Evolutionary conservation across 768 basidiomycete species (phyloP), one percentile per base, ranked within the genome.

Genomic region (Calocybe indica): DNA sequence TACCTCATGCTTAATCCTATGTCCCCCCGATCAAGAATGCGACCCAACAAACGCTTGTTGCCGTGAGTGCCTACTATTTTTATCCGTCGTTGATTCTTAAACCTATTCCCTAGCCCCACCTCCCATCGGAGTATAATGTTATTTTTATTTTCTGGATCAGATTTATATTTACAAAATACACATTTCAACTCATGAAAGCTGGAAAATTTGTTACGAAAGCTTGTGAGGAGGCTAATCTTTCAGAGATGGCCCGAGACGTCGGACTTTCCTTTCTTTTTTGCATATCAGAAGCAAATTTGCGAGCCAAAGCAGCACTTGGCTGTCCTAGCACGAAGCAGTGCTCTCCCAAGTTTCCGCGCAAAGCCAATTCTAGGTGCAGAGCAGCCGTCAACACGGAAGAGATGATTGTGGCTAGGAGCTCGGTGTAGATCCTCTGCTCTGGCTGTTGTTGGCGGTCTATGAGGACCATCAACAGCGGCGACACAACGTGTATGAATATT

Each of bases 131-230:
- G 82, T 73, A n/a, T 51, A 45, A 37, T 47, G 55, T 45, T 42
- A 34, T 28, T 39, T 53, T 46, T 49, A 42, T 38, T 32, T 29
- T 36, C 46, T 51, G 51, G 49, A 52, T 53, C 39, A 47, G 35
- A 28, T 14, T 9, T 43, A 9, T 14, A 39, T 38, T 47, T 29
- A 37, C 9, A 43, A 47, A 29, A 36, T 41, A 22, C 13, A 33
- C 58, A 53, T 55, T 55, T 52, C 55, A 32, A 58, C 59, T 61
- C 52, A 68, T 76, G 62, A 88, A 88, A 14, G 76, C 75, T 4
- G 87, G 86, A 63, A 90, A 90, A 57, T 82, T 89, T 31, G 83
- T 72, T 8, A 82, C 75, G 59, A 90, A 88, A 0, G 80, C 70
- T 46, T 79, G 76, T 6, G 79, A 79, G 12, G 82, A 71, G 15